phyloP scores from a whole-genome alignment of 495 filamentous ascomycete species.

The Amorphotheca resinae region DNA sequence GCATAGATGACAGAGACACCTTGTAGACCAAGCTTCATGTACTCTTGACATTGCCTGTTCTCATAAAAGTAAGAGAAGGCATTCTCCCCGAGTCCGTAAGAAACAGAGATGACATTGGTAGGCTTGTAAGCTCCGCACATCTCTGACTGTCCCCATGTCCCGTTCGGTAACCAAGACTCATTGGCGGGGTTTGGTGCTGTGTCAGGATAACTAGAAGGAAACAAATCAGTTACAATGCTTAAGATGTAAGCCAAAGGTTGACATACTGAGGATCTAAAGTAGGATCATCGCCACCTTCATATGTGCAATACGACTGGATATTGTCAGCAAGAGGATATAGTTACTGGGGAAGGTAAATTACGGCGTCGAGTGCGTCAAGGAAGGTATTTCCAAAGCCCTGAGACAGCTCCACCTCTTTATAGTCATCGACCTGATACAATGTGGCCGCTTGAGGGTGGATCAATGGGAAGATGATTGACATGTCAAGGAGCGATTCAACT shows the following conservation, averaged over 20 bases:
- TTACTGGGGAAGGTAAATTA: not conserved
- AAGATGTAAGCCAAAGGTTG: no score
- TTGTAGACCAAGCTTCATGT: conserved; percentile 31
- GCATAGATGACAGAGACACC: conserved; percentile 26
- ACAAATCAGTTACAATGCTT: not conserved
- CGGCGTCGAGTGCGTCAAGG: not conserved
- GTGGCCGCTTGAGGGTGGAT: not conserved
- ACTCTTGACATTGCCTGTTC: conserved; percentile 1
- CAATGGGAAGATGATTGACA: not conserved
- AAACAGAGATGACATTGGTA: not conserved
- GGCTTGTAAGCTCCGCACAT: not conserved
- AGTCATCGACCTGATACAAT: not conserved
- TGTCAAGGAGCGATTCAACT: not conserved
- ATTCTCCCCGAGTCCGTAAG: not conserved
- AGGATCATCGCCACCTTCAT: not conserved
- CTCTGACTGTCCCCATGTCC: not conserved
- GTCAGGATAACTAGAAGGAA: not conserved
- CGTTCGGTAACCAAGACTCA: not conserved
- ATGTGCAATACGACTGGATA: not conserved
- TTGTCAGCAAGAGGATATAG: not conserved
- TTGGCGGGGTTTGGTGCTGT: not conserved
- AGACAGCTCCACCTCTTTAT: not conserved
- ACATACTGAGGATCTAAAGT: not conserved
- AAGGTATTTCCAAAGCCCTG: not conserved
- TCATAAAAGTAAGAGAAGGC: not conserved